phyloP scores from a whole-genome alignment of 495 filamentous ascomycete genomes.

The Penicillium alfredii region DNA sequence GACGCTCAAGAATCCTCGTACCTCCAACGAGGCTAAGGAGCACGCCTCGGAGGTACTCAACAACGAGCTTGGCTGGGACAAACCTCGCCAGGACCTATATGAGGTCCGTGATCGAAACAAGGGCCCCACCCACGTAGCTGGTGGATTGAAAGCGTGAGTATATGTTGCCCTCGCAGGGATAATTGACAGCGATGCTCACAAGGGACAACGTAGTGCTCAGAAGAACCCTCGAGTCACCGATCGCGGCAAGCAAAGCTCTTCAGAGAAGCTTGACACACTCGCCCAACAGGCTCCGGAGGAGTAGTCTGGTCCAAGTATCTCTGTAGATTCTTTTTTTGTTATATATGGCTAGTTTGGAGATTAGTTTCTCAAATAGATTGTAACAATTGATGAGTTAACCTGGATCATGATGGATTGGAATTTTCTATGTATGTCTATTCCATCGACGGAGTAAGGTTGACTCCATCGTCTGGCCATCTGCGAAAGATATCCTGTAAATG shows the following conservation, averaged over 20 bases:
- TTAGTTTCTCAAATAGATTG: too few species aligned
- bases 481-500: conserved; percentile 28
- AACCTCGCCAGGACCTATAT: conserved; percentile 13
- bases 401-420: not conserved
- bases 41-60: conserved; percentile 36
- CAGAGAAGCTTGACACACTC: conserved; percentile 31
- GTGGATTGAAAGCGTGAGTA: conserved; percentile 18
- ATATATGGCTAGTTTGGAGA: too few species aligned
- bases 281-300: not conserved
- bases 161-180: not conserved
- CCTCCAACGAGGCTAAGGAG: conserved; percentile 37
- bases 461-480: conserved; percentile 22
- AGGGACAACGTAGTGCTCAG: conserved; percentile 20
- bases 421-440: conserved; percentile 1
- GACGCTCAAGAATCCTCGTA: conserved; percentile 36
- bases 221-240: conserved; percentile 36
- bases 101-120: conserved; percentile 6
- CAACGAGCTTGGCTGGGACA: conserved; percentile 18
- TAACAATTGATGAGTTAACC: not conserved
- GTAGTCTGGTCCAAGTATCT: too few species aligned
- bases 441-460: not conserved
- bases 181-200: not conserved
- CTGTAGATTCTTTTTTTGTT: too few species aligned
- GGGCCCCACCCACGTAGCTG: conserved; percentile 8
- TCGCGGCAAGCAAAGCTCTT: conserved; percentile 33